Evolutionary conservation across 83 land plant species (phyloP).

Genomic region (Larix sibirica): DNA sequence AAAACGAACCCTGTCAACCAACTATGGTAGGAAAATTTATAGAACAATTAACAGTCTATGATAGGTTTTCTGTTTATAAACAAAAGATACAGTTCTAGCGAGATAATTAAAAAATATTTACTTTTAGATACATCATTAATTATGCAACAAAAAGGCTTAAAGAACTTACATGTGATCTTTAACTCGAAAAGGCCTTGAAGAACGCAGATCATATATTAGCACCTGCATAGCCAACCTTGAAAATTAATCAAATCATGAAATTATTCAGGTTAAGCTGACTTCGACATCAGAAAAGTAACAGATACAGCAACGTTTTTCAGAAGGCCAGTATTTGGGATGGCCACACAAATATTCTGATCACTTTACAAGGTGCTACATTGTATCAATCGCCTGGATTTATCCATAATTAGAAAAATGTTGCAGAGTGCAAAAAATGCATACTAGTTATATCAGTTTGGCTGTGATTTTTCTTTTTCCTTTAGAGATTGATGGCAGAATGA

Average conservation of each 20-base stretch:
- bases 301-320: background rate
- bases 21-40: background rate
- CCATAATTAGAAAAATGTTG: too few species aligned
- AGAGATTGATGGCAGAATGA: background rate
- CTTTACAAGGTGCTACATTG: background rate
- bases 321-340: background rate
- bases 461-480: too few species aligned
- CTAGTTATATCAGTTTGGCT: background rate
- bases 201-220: conserved; percentile 90
- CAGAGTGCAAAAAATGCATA: background rate
- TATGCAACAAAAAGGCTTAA: background rate
- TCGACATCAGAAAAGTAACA: conserved; percentile 6
- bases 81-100: background rate
- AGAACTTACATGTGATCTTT: conserved; percentile 93
- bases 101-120: background rate
- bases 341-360: background rate
- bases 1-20: background rate
- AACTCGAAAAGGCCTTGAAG: conserved; percentile 74
- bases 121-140: background rate
- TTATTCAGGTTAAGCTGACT: background rate
- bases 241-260: background rate
- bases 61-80: background rate
- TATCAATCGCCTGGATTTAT: background rate
- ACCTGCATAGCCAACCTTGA: conserved; percentile 28
- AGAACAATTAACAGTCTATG: background rate